Base-by-base conservation (phyloP, 371 early-diverging fungal species). In the Choanephora cucurbitarum region DNA sequence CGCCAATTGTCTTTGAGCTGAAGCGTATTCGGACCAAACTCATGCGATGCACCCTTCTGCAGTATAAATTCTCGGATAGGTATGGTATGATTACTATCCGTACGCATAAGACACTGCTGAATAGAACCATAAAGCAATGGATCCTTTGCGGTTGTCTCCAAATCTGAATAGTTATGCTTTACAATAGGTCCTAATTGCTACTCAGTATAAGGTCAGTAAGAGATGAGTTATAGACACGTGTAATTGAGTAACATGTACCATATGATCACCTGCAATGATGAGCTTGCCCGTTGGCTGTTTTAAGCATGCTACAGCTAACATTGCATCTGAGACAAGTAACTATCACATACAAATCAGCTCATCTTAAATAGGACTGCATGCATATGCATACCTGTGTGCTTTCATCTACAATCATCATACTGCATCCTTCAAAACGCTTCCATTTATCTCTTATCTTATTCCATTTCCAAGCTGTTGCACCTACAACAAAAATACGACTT, bases 1-100 rank as follows among this genome's bases (percentile, higher is more conserved):
- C 84, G 66, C 67, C 82, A 84, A 61, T 84, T 84, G 21, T 84
- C 84, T 52, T 75, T 72, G 2, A 84, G 70, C 48, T 84, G 82
- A 9, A 78, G 69, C 2, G 82, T 84, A 45, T 73, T 76, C 3
- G 81, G 84, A 4, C 82, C 82, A 56, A 80, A 74, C 40, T 80
- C 80, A 59, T 68, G 66, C 28, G 43, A 55, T 31, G 65, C 52
- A 11, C 63, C 68, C 24, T 70, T 68, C 34, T 69, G 62, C 19
- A 76, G 53, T 41, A 78, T 54, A 24, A 73, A 72, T 42, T 60
- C 55, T 17, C 60, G 49, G 22, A 66, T 64, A 8, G 61, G 44
- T 22, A 77, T 67, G n/a, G 77, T 68, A 5, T 64, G 57, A 14
- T 74, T 75, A 23, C 74, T 62, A 11, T 62, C 48, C 17, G 60